Percentiles rank a stretch among this genome's conserved stretches.
These are phyloP conservation scores for Pholiota molesta DNA, from an alignment of 768 basidiomycete genomes.

Conservation along the genomic window DNA sequence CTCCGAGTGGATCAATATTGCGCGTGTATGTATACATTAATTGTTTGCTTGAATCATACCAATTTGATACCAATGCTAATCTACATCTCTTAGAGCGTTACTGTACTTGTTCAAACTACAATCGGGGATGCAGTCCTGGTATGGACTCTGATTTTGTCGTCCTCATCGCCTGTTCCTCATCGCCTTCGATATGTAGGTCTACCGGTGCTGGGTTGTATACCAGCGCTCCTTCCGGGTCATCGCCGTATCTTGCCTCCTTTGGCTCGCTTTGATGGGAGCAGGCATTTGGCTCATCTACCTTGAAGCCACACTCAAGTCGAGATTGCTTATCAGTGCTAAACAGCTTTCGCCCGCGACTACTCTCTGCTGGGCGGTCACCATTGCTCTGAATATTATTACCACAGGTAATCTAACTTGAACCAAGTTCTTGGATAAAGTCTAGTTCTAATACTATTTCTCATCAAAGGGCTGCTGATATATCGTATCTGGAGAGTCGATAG, in stretches of 20 bases:
- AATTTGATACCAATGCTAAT: no score
- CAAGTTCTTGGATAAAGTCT: no score
- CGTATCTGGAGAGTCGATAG: slow-evolving; percentile 14
- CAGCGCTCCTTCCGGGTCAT: slow-evolving; percentile 18
- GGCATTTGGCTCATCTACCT: slow-evolving; percentile 8
- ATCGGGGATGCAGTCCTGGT: slow-evolving; percentile 19
- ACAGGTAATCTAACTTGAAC: no score
- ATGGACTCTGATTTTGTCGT: background rate
- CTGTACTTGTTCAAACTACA: slow-evolving; percentile 11
- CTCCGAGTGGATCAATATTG: no score
- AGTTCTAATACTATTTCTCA: no score
- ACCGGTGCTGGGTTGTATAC: slow-evolving; percentile 29
- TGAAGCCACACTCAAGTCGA: no score
- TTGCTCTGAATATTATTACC: slow-evolving; percentile 16
- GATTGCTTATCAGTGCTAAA: no score
- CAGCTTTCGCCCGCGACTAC: slow-evolving; percentile 5
- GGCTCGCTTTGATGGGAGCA: slow-evolving; percentile 18
- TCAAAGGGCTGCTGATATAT: slow-evolving; percentile 14
- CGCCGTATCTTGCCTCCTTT: slow-evolving; percentile 18
- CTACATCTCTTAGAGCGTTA: background rate
- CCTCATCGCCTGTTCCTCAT: no score
- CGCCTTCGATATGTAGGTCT: no score
- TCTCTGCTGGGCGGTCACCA: slow-evolving; percentile 19
- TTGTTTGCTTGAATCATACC: background rate
- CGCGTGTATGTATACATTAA: background rate